Conservation (phyloP, 2,329 filamentous ascomycete genomes). For the Hymenoscyphus fructigenus region DNA sequence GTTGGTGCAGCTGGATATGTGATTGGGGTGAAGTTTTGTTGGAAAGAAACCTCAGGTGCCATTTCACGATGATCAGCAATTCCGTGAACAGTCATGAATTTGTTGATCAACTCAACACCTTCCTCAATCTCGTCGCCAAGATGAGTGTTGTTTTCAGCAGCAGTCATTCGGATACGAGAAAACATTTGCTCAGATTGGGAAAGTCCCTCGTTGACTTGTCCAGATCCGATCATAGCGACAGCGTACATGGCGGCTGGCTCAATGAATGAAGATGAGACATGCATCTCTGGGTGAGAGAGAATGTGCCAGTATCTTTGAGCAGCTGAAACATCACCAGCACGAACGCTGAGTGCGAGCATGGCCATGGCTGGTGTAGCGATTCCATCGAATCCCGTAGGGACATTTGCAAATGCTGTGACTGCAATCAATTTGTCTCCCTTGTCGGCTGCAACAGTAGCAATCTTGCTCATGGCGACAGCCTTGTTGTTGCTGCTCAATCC, state of each 20-base stretch:
- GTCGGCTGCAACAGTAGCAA: conserved; percentile 80
- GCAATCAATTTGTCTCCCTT: conserved; percentile 69
- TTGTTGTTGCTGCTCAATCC: conserved; percentile 59
- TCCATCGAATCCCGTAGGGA: conserved; percentile 52
- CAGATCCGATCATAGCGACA: conserved; percentile 81
- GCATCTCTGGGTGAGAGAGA: conserved; percentile 61
- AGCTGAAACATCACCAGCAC: conserved; percentile 73
- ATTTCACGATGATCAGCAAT: conserved; percentile 55
- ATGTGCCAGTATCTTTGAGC: conserved; percentile 81
- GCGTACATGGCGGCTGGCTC: conserved; percentile 91
- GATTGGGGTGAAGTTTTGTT: conserved; percentile 49
- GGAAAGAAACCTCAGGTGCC: conserved; percentile 46
- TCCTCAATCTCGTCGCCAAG: conserved; percentile 82
- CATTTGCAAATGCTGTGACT: conserved; percentile 60
- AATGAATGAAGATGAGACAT: conserved; percentile 65
- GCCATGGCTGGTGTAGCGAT: conserved; percentile 67
- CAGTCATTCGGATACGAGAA: conserved; percentile 69
- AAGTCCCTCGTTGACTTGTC: conserved; percentile 79
- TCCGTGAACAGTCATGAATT: conserved; percentile 57
- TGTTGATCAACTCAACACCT: conserved; percentile 67
- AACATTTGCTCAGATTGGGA: conserved; percentile 84
- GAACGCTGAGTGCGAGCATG: conserved; percentile 82
- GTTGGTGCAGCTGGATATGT: conserved; percentile 56
- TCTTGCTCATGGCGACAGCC: conserved; percentile 64
- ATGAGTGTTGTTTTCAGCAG: conserved; percentile 51